Percentiles rank a stretch among this genome's conserved stretches.
Conservation (phyloP, 2,329 filamentous ascomycete species). For the Xylariales sp. region DNA sequence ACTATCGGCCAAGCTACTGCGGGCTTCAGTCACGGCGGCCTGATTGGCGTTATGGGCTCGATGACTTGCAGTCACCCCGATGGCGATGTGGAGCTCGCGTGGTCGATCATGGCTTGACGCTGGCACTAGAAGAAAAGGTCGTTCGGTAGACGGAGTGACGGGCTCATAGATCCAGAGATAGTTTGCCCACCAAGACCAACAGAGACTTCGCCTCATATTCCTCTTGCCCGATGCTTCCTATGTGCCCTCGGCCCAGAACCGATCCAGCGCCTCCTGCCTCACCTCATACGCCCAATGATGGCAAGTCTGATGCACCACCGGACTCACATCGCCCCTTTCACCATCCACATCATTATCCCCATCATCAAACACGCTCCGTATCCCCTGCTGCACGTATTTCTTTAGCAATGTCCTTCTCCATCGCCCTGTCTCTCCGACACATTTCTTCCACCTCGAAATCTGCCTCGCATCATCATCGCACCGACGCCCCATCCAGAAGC, state of each 20-base stretch:
- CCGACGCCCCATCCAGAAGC: slow-evolving; percentile 45
- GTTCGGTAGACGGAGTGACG: no score
- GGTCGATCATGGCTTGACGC: neutral
- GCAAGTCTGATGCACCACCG: slow-evolving; percentile 52
- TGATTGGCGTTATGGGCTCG: neutral
- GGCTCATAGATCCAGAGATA: no score
- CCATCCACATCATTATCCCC: slow-evolving; percentile 35
- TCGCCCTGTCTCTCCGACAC: slow-evolving; percentile 45
- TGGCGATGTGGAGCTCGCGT: neutral
- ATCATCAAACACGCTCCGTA: slow-evolving; percentile 38
- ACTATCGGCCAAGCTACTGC: neutral
- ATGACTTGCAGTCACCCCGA: neutral
- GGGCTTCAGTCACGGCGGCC: neutral
- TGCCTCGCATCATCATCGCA: slow-evolving; percentile 49
- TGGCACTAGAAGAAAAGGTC: no score
- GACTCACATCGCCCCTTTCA: slow-evolving; percentile 39
- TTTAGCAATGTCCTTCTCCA: slow-evolving; percentile 48
- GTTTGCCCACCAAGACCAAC: no score
- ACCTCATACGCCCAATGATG: slow-evolving; percentile 53
- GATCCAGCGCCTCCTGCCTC: slow-evolving; percentile 43
- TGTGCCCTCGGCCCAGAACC: slow-evolving; percentile 33
- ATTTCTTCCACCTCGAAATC: slow-evolving; percentile 45
- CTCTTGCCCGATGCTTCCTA: slow-evolving; percentile 28
- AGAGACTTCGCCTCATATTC: no score
- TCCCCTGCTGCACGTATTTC: slow-evolving; percentile 41